A percentile compares a stretch with the other conserved stretches of the same genome.
Evolutionary conservation across 1,284 basidiomycete species (phyloP).

Genomic region (Leccinum subrobustum): DNA sequence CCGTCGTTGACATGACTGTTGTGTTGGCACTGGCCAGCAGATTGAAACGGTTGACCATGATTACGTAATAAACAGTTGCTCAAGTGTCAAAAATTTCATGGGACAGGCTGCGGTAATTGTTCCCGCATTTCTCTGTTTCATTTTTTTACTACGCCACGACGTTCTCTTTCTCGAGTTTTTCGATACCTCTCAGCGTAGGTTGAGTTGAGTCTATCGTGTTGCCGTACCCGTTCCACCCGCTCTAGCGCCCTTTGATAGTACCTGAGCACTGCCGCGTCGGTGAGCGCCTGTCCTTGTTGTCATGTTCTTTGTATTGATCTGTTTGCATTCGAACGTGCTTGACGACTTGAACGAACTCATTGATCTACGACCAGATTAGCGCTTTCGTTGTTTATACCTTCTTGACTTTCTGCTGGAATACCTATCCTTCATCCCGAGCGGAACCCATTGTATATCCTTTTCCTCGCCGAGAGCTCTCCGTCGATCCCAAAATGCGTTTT

Average conservation of each 20-base stretch:
- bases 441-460: not conserved
- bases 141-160: not conserved
- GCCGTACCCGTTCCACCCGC: not conserved
- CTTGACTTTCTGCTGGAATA: conserved; percentile 16
- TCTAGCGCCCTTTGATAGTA: not conserved
- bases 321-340: conserved; percentile 29
- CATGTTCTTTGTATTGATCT: conserved; percentile 33
- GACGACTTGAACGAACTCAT: conserved; percentile 27
- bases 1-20: no score
- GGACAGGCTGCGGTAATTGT: not conserved
- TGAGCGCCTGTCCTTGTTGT: conserved; percentile 23
- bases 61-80: not conserved
- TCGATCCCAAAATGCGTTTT: conserved; percentile 46
- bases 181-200: not conserved
- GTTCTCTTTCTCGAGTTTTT: not conserved
- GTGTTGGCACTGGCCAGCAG: no score
- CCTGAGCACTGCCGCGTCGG: conserved; percentile 1
- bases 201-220: not conserved
- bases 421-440: conserved; percentile 5
- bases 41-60: not conserved
- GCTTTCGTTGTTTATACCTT: conserved; percentile 21
- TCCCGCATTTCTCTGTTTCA: not conserved
- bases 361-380: conserved; percentile 20
- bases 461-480: not conserved
- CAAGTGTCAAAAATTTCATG: not conserved